Evolutionary conservation across 352 stramenopile species (phyloP).

Genomic region (Pythium phragmitis): DNA sequence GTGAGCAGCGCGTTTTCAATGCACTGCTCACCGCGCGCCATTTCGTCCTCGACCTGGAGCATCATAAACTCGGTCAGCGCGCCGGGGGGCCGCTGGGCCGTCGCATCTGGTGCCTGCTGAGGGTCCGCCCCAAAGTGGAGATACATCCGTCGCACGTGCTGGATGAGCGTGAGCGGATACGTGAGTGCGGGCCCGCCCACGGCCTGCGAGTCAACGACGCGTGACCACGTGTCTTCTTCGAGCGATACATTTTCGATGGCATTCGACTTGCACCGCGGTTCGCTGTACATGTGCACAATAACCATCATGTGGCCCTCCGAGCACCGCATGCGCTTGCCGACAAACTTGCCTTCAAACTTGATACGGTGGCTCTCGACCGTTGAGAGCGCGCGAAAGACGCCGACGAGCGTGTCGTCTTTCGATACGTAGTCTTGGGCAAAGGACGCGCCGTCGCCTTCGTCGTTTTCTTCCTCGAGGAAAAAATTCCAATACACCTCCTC

Average conservation of each 20-base stretch:
- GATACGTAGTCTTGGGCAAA: slow-evolving; percentile 7
- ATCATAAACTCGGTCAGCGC: slow-evolving; percentile 18
- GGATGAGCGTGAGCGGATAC: slow-evolving; percentile 13
- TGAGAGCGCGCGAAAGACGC: slow-evolving; percentile 7
- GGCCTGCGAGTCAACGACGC: slow-evolving; percentile 1
- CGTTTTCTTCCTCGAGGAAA: slow-evolving; percentile 5
- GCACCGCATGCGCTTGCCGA: slow-evolving; percentile 11
- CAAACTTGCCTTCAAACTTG: slow-evolving; percentile 14
- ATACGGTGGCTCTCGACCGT: slow-evolving; percentile 9
- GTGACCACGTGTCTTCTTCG: slow-evolving; percentile 20
- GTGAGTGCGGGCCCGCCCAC: slow-evolving; percentile 2
- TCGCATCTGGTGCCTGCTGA: background rate
- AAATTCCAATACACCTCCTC: slow-evolving; percentile 15
- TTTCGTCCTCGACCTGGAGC: slow-evolving; percentile 18
- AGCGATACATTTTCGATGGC: slow-evolving; percentile 2
- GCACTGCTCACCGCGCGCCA: slow-evolving; percentile 7
- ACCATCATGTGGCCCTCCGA: slow-evolving; percentile 6
- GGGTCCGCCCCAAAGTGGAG: background rate
- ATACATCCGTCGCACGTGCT: slow-evolving; percentile 7
- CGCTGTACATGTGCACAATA: slow-evolving; percentile 9
- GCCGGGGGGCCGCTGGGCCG: background rate
- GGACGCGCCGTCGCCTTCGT: background rate
- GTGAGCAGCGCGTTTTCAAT: slow-evolving; percentile 17
- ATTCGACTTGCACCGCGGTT: slow-evolving; percentile 9
- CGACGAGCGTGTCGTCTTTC: slow-evolving; percentile 4